Conservation (phyloP, 352 stramenopile species). For the Phytophthora macrochlamydospora region DNA sequence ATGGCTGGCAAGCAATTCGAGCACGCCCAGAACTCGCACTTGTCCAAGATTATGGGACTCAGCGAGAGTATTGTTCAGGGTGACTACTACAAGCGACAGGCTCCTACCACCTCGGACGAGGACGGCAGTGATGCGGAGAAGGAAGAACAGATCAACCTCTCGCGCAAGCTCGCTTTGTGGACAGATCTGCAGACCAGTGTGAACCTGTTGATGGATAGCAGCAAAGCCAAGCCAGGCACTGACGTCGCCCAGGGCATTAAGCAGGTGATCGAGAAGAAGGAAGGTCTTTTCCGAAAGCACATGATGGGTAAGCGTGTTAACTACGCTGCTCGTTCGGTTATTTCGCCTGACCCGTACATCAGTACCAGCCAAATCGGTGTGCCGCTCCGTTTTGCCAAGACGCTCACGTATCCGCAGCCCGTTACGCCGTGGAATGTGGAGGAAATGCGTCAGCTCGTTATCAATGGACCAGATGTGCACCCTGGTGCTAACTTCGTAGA, state of each 20-base stretch:
- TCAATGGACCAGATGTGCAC: slow-evolving; percentile 96
- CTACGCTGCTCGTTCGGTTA: slow-evolving; percentile 98
- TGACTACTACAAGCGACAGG: slow-evolving; percentile 66
- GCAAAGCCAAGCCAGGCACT: slow-evolving; percentile 65
- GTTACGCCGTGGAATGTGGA: slow-evolving; percentile 98
- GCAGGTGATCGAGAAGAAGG: slow-evolving; percentile 99
- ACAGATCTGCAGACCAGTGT: slow-evolving; percentile 96
- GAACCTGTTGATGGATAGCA: slow-evolving; percentile 86
- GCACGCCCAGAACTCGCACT: slow-evolving; percentile 97
- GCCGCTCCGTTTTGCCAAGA: slow-evolving; percentile 97
- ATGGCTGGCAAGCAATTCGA: slow-evolving; percentile 97
- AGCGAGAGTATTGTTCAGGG: slow-evolving; percentile 91
- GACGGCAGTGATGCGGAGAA: slow-evolving; percentile 53
- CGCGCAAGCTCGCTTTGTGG: slow-evolving; percentile 94
- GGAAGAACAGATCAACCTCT: slow-evolving; percentile 78
- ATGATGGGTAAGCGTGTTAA: slow-evolving; percentile 99
- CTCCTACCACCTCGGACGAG: slow-evolving; percentile 55
- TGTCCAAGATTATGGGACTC: slow-evolving; percentile 94
- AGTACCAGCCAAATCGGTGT: slow-evolving; percentile 99
- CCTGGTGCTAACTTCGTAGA: slow-evolving; percentile 98
- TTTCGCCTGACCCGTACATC: slow-evolving; percentile 99
- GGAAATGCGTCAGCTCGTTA: slow-evolving; percentile 96
- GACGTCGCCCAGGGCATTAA: slow-evolving; percentile 92
- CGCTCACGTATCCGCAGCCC: slow-evolving; percentile 97
- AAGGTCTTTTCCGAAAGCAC: slow-evolving; percentile 99